These are phyloP conservation scores for Suillus variegatus DNA, from an alignment of 768 basidiomycete species.

Conservation along the genomic window DNA sequence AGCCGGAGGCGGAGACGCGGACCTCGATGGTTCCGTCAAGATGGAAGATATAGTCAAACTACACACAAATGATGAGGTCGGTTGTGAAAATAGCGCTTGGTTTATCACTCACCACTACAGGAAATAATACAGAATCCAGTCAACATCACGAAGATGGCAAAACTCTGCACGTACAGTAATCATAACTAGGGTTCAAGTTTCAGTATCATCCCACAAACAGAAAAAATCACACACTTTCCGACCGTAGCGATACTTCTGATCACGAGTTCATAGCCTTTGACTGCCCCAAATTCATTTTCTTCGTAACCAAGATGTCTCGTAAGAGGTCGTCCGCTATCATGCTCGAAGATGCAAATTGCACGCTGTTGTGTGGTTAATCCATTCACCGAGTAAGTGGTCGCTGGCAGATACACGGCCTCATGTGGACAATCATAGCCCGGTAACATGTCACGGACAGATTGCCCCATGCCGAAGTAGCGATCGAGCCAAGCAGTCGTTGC, in stretches of 20 bases:
- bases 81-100: slow-evolving; percentile 3
- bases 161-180: slow-evolving; percentile 45
- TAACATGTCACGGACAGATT: slow-evolving; percentile 58
- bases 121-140: background rate
- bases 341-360: slow-evolving; percentile 67
- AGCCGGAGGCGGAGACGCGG: slow-evolving; percentile 66
- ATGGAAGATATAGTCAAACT: slow-evolving; percentile 70
- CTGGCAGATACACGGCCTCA: slow-evolving; percentile 61
- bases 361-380: slow-evolving; percentile 49
- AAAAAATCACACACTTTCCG: slow-evolving; percentile 51
- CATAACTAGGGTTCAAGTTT: slow-evolving; percentile 42
- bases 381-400: slow-evolving; percentile 47
- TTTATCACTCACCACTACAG: slow-evolving; percentile 31
- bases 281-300: slow-evolving; percentile 58
- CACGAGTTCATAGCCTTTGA: slow-evolving; percentile 59
- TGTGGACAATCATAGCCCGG: slow-evolving; percentile 68
- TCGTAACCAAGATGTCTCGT: slow-evolving; percentile 56
- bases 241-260: slow-evolving; percentile 61
- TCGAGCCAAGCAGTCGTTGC: slow-evolving; percentile 63
- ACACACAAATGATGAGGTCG: slow-evolving; percentile 9
- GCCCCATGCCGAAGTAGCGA: slow-evolving; percentile 65
- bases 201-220: background rate
- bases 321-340: slow-evolving; percentile 58
- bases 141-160: background rate
- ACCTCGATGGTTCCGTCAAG: slow-evolving; percentile 70